A percentile compares a stretch with the other conserved stretches of the same genome.
Conservation (phyloP, 495 filamentous ascomycete species). For the Rhypophila decipiens region DNA sequence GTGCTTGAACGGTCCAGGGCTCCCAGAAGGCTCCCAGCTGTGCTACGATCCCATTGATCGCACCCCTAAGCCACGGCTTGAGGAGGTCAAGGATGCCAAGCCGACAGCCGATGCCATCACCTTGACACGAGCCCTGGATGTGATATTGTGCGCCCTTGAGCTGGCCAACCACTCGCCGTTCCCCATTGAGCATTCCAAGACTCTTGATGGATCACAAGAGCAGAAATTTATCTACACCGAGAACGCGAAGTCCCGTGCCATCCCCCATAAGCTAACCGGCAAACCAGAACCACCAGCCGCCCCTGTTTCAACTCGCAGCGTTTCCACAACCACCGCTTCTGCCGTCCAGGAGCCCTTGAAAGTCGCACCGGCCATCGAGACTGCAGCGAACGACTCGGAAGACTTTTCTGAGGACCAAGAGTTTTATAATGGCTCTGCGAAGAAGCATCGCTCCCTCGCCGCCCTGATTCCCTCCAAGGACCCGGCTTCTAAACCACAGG, state of each 20-base stretch:
- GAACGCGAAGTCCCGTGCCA: too few species aligned
- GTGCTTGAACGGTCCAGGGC: conserved; percentile 28
- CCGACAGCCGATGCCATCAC: conserved; percentile 15
- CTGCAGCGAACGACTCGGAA: conserved; percentile 15
- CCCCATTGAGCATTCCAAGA: conserved; percentile 10
- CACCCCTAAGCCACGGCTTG: conserved; percentile 19
- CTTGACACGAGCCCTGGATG: conserved; percentile 16
- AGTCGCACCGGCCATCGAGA: background rate
- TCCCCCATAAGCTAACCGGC: too few species aligned
- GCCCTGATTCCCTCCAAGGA: too few species aligned
- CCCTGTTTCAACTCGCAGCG: background rate
- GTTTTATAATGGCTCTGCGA: conserved; percentile 11
- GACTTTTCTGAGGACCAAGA: conserved; percentile 22
- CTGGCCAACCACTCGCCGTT: conserved; percentile 17
- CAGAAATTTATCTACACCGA: conserved; percentile 18
- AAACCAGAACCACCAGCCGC: conserved; percentile 7
- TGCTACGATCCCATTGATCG: conserved; percentile 15
- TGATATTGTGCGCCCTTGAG: conserved; percentile 17
- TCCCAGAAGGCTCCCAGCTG: conserved; percentile 26
- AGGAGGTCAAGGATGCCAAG: conserved; percentile 11
- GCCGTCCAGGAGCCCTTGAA: background rate
- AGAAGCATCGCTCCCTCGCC: background rate
- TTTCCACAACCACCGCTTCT: background rate
- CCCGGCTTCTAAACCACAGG: background rate
- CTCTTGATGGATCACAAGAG: conserved; percentile 6